phyloP scores from a whole-genome alignment of 306 rosid genomes.

The Urtica urens region DNA sequence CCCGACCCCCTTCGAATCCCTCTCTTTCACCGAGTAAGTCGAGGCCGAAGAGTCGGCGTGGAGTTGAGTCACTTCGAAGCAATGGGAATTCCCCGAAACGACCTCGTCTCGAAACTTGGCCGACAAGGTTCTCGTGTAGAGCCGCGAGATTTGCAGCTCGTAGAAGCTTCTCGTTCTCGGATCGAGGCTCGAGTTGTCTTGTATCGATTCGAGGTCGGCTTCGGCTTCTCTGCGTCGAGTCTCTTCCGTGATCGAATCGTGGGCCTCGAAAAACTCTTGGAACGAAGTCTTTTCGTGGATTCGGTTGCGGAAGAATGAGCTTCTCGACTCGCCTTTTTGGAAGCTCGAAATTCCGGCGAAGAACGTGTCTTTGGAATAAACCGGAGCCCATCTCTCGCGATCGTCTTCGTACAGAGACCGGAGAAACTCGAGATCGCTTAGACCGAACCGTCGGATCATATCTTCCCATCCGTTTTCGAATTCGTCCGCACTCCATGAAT shows the following conservation, averaged over 20 bases:
- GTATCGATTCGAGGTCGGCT: slow-evolving; percentile 67
- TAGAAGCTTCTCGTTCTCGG: slow-evolving; percentile 53
- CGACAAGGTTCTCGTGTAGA: slow-evolving; percentile 60
- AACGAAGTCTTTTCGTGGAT: slow-evolving; percentile 64
- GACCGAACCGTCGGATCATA: slow-evolving; percentile 50
- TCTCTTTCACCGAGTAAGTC: slow-evolving; percentile 65
- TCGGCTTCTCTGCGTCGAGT: slow-evolving; percentile 50
- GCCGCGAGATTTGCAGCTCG: slow-evolving; percentile 76
- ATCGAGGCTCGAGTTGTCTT: slow-evolving; percentile 34
- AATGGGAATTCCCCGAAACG: slow-evolving; percentile 57
- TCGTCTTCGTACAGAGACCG: slow-evolving; percentile 49
- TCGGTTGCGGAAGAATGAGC: slow-evolving; percentile 49
- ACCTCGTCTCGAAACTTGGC: slow-evolving; percentile 76
- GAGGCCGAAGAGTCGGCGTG: slow-evolving; percentile 47
- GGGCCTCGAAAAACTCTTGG: slow-evolving; percentile 55
- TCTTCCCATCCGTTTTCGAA: slow-evolving; percentile 83
- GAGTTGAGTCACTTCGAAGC: slow-evolving; percentile 49
- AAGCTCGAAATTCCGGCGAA: slow-evolving; percentile 65
- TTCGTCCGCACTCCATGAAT: slow-evolving; percentile 57
- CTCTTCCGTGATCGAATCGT: slow-evolving; percentile 41
- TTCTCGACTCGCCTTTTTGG: slow-evolving; percentile 35
- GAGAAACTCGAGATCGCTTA: slow-evolving; percentile 44
- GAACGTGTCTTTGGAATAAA: slow-evolving; percentile 64
- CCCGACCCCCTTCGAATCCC: slow-evolving; percentile 38
- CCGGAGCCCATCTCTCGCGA: slow-evolving; percentile 80